These are phyloP conservation scores for Marvania coccoides DNA, from an alignment of 139 green algal genomes.

Conservation along the genomic window DNA sequence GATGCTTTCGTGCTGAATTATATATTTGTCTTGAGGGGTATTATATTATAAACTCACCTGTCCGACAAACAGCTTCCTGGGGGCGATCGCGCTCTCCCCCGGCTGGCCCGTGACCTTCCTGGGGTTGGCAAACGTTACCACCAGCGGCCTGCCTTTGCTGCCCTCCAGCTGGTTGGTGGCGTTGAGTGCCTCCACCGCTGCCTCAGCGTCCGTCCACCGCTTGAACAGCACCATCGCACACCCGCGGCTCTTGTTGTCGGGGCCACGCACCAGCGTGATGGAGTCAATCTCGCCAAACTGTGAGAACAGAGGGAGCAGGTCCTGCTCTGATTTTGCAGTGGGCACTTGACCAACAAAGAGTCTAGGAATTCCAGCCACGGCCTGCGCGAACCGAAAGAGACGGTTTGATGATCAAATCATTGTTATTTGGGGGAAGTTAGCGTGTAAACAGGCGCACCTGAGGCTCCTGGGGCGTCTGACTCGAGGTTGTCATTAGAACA, in stretches of 20 bases:
- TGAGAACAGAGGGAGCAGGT: slow-evolving; percentile 60
- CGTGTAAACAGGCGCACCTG: too few species aligned
- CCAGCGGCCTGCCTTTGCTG: slow-evolving; percentile 44
- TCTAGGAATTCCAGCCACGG: slow-evolving; percentile 6
- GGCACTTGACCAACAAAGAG: slow-evolving; percentile 64
- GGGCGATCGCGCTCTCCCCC: slow-evolving; percentile 56
- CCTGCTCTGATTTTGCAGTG: slow-evolving; percentile 42
- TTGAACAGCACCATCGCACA: slow-evolving; percentile 79
- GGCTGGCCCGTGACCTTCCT: slow-evolving; percentile 33
- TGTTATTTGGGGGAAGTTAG: too few species aligned
- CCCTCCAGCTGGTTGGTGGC: slow-evolving; percentile 40
- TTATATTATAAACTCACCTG: slow-evolving; percentile 43
- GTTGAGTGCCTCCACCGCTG: slow-evolving; percentile 58
- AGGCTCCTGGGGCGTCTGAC: too few species aligned
- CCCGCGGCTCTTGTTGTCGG: slow-evolving; percentile 59
- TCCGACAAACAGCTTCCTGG: slow-evolving; percentile 83
- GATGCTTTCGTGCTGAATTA: not conserved
- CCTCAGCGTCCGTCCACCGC: slow-evolving; percentile 49
- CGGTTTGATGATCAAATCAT: too few species aligned
- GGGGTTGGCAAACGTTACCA: slow-evolving; percentile 81
- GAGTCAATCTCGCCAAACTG: slow-evolving; percentile 64
- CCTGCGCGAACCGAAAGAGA: not conserved
- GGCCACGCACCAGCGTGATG: slow-evolving; percentile 52
- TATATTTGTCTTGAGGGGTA: not conserved
- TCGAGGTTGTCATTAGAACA: too few species aligned